Evolutionary conservation across 148 eudicot species (phyloP).

Genomic region (Rhododendron simsii): DNA sequence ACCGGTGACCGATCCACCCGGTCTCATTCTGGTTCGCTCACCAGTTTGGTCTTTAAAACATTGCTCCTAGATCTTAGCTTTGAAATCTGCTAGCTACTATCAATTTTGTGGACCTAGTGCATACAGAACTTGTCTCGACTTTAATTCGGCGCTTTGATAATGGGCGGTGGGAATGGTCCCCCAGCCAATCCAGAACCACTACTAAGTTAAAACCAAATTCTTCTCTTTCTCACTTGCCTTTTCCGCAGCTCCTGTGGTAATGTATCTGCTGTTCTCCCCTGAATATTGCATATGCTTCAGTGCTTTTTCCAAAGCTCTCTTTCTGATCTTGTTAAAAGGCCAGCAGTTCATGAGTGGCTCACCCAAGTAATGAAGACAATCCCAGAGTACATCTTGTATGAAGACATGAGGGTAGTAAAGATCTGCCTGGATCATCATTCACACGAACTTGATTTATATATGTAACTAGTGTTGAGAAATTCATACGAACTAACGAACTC

Average conservation of each 20-base stretch:
- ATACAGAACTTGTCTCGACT: no score
- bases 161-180: no score
- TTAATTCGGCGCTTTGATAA: no score
- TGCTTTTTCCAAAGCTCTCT: slow-evolving; percentile 21
- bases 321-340: slow-evolving; percentile 33
- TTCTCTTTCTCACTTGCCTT: slow-evolving; percentile 14
- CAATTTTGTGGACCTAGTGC: no score
- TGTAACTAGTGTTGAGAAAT: no score
- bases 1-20: no score
- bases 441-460: neutral
- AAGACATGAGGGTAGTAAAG: slow-evolving; percentile 25
- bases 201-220: neutral
- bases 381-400: slow-evolving; percentile 35
- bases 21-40: no score
- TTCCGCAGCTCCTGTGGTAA: slow-evolving; percentile 30
- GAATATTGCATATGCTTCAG: slow-evolving; percentile 28
- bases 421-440: slow-evolving; percentile 23
- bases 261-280: slow-evolving; percentile 30
- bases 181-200: no score
- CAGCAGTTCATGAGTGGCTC: slow-evolving; percentile 28
- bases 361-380: slow-evolving; percentile 24
- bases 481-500: neutral
- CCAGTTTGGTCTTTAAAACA: no score
- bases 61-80: no score
- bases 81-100: no score